Evolutionary conservation across 1,284 basidiomycete genomes (phyloP).

Genomic region (Microbotryum intermedium): DNA sequence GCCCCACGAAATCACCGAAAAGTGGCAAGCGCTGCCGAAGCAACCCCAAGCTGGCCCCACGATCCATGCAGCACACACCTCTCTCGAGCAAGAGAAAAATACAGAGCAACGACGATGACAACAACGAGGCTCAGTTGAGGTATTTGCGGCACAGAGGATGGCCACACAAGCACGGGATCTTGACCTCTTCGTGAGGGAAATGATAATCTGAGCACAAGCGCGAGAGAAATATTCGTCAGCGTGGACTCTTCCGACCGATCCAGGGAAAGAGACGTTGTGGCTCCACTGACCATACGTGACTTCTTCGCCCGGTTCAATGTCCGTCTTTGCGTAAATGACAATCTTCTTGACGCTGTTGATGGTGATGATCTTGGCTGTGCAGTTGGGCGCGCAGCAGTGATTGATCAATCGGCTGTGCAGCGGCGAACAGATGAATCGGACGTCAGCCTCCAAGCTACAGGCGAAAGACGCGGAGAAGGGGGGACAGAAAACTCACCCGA

Average conservation of each 20-base stretch:
- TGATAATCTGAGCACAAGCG: constrained; percentile 61
- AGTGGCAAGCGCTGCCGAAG: too few species aligned
- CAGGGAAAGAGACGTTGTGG: neutral
- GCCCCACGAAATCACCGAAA: too few species aligned
- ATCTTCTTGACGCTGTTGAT: constrained; percentile 98
- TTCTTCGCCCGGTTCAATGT: constrained; percentile 87
- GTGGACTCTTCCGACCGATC: neutral
- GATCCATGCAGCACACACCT: too few species aligned
- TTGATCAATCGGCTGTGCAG: constrained; percentile 73
- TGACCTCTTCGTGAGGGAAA: constrained; percentile 86
- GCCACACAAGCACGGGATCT: constrained; percentile 38
- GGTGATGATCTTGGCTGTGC: constrained; percentile 96
- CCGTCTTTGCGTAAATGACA: constrained; percentile 94
- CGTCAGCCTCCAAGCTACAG: neutral
- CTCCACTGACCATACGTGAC: constrained; percentile 75
- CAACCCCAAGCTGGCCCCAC: too few species aligned
- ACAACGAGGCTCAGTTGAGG: neutral
- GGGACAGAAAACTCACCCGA: constrained; percentile 57
- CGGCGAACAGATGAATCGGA: neutral
- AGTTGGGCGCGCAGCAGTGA: constrained; percentile 96
- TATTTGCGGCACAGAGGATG: constrained; percentile 3
- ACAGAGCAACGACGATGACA: too few species aligned
- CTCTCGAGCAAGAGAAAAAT: too few species aligned
- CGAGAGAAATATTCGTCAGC: neutral
- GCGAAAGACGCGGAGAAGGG: neutral